Evolutionary conservation across 2,329 filamentous ascomycete species (phyloP).

Genomic region (Monascus ruber): DNA sequence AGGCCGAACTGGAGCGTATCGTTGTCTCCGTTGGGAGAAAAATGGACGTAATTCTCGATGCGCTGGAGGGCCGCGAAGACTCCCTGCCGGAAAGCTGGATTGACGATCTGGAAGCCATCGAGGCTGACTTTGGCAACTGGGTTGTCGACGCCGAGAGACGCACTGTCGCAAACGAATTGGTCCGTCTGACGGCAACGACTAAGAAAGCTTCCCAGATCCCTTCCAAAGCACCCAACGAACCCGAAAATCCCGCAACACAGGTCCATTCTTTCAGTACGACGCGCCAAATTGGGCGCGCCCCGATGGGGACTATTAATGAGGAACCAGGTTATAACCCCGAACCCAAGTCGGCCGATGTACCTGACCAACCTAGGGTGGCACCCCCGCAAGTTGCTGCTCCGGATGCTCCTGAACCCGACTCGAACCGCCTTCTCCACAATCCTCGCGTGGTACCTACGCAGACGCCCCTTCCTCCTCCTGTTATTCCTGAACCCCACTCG

Average conservation of each 20-base stretch:
- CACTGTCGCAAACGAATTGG: slow-evolving; percentile 55
- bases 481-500: neutral
- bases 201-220: slow-evolving; percentile 1
- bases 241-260: neutral
- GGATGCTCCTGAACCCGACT: neutral
- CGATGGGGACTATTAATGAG: slow-evolving; percentile 14
- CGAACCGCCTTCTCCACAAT: neutral
- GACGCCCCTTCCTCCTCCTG: neutral
- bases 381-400: neutral
- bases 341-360: neutral
- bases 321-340: neutral
- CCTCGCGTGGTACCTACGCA: neutral
- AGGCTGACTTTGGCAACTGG: slow-evolving; percentile 71
- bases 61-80: slow-evolving; percentile 71
- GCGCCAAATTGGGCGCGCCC: neutral
- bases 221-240: neutral
- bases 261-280: neutral
- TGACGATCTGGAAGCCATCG: slow-evolving; percentile 69
- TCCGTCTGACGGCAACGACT: slow-evolving; percentile 8
- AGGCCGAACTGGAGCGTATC: slow-evolving; percentile 53
- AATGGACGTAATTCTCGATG: slow-evolving; percentile 77
- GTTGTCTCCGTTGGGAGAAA: slow-evolving; percentile 59
- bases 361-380: neutral
- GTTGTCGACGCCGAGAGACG: slow-evolving; percentile 62
- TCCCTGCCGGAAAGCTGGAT: slow-evolving; percentile 80